Evolutionary conservation across 129 eudicot genomes (phyloP).

Genomic region (Flaveria ramosissima): DNA sequence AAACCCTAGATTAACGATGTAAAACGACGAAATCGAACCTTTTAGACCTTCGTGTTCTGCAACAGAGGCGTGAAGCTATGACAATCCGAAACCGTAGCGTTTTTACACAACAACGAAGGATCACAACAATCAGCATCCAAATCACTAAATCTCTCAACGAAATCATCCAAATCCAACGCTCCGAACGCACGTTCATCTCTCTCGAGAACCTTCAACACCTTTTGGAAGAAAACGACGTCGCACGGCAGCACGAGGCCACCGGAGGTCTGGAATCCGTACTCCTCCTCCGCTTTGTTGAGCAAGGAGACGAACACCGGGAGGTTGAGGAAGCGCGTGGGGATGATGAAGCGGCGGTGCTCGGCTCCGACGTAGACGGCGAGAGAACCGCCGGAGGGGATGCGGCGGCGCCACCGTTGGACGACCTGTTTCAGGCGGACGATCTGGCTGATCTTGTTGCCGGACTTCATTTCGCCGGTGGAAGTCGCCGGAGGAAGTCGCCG

Average conservation of each 20-base stretch:
- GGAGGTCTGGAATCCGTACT: conserved; percentile 50
- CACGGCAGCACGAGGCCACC: conserved; percentile 62
- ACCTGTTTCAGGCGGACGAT: conserved; percentile 64
- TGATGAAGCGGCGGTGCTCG: conserved; percentile 58
- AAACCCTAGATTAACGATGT: neutral
- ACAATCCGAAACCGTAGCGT: conserved; percentile 4
- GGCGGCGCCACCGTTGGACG: conserved; percentile 55
- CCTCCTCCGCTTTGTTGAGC: conserved; percentile 63
- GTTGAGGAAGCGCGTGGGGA: conserved; percentile 65
- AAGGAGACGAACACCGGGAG: conserved; percentile 56
- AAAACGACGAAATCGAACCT: neutral
- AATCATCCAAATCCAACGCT: conserved; percentile 40
- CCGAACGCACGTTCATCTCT: conserved; percentile 47
- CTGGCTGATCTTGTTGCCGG: conserved; percentile 48
- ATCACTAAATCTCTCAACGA: conserved; percentile 36
- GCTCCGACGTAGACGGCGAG: conserved; percentile 57
- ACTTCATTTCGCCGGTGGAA: conserved; percentile 27
- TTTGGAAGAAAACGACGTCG: conserved; percentile 44
- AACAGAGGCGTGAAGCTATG: conserved; percentile 41
- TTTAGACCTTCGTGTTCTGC: conserved; percentile 44
- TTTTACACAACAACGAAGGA: conserved; percentile 26
- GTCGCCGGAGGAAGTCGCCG: neutral
- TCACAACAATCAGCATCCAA: conserved; percentile 15
- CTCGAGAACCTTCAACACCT: conserved; percentile 35
- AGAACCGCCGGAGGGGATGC: conserved; percentile 48